Percentiles rank a stretch among this genome's conserved stretches.
phyloP scores from a whole-genome alignment of 225 moss, liverwort and hornwort species.

The Neckera pumila region DNA sequence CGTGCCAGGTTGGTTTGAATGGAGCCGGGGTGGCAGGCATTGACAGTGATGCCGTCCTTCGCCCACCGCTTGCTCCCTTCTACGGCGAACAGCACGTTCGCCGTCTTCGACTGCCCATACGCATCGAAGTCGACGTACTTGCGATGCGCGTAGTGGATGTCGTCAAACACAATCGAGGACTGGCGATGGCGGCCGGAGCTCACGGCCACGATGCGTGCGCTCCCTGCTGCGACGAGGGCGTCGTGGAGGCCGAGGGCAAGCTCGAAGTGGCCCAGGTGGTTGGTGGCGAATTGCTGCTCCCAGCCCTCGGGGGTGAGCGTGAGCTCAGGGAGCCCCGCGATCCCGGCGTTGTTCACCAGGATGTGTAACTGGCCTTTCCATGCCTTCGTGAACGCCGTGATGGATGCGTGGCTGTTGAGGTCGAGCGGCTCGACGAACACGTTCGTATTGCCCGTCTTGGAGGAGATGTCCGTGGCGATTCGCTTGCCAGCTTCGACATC shows the following conservation, averaged over 20 bases:
- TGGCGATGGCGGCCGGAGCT: rapidly evolving
- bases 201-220: neutral
- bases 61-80: neutral
- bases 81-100: neutral
- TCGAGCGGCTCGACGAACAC: neutral
- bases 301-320: neutral
- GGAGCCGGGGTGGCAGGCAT: neutral
- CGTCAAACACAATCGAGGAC: neutral
- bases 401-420: neutral
- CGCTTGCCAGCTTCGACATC: neutral
- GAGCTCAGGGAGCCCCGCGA: neutral
- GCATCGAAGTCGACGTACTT: neutral
- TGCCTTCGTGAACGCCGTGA: neutral
- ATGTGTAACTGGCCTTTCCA: neutral
- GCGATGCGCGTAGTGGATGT: neutral
- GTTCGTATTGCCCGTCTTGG: neutral
- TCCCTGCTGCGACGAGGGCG: neutral
- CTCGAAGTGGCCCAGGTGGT: neutral
- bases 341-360: neutral
- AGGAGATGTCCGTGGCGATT: neutral
- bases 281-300: neutral
- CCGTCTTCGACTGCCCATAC: neutral
- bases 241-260: neutral
- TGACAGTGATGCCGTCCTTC: neutral
- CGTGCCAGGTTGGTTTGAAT: neutral